Percentiles rank a stretch among this genome's conserved stretches.
Evolutionary conservation across 768 basidiomycete genomes (phyloP).

Genomic region (Termitomyces sp.): DNA sequence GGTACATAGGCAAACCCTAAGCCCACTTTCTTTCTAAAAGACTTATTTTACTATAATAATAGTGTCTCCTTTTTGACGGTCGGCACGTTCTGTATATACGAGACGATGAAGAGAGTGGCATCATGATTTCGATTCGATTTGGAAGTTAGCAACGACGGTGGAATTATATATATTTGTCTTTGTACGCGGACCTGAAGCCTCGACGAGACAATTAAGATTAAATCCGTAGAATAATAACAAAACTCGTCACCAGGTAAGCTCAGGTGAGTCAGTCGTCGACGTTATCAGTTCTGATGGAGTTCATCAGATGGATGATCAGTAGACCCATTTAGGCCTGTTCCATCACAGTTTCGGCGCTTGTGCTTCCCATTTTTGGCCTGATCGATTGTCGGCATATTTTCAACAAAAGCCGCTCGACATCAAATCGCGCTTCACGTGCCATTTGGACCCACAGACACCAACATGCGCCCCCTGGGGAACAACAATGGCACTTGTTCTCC

Average conservation of each 20-base stretch:
- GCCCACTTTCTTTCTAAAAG: background rate
- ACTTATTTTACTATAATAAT: no score
- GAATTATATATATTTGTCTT: background rate
- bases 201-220: background rate
- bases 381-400: background rate
- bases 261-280: background rate
- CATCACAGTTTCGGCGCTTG: background rate
- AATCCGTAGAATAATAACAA: background rate
- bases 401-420: conserved; percentile 4
- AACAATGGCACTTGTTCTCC: conserved; percentile 8
- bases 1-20: background rate
- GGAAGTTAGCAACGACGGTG: no score
- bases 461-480: background rate
- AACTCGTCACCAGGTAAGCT: background rate
- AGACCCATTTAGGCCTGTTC: background rate
- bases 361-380: background rate
- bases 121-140: no score
- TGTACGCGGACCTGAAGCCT: background rate
- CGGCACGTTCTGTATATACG: background rate
- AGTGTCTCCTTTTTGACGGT: no score
- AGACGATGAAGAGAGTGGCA: background rate
- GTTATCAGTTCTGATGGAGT: background rate
- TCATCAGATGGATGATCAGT: background rate
- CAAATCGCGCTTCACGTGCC: conserved; percentile 9
- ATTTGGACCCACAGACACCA: conserved; percentile 11